These are phyloP conservation scores for Cyberlindnera mycetangii DNA, from an alignment of 805 yeast species.

Conservation along the genomic window DNA sequence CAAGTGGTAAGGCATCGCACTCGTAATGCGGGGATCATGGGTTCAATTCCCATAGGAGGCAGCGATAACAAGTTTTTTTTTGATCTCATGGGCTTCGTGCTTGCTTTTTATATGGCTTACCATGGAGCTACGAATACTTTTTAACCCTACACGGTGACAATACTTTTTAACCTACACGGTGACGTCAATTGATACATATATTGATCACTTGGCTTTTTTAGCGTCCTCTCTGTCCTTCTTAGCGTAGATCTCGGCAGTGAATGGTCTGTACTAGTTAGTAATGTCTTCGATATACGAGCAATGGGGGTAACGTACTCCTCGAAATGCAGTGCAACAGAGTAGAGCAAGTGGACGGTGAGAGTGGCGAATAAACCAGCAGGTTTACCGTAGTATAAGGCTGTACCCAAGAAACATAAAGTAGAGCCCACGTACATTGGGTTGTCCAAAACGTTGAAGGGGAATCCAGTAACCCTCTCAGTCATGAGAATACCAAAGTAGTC, in stretches of 20 bases:
- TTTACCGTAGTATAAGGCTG: slow-evolving; percentile 83
- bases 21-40: slow-evolving; percentile 58
- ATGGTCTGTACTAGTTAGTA: slow-evolving; percentile 49
- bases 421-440: slow-evolving; percentile 99
- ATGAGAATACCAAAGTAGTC: slow-evolving; percentile 96
- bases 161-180: too few relatives aligned
- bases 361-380: slow-evolving; percentile 84
- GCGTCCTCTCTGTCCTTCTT: slow-evolving; percentile 47
- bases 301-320: slow-evolving; percentile 54
- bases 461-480: slow-evolving; percentile 83
- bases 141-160: too few relatives aligned
- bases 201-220: slow-evolving; percentile 22
- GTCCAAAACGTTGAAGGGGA: slow-evolving; percentile 87
- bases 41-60: slow-evolving; percentile 56
- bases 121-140: too few relatives aligned
- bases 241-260: slow-evolving; percentile 90
- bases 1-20: slow-evolving; percentile 59
- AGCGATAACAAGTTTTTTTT: slow-evolving; percentile 21
- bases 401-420: slow-evolving; percentile 83
- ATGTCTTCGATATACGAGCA: background rate
- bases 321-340: slow-evolving; percentile 75
- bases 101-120: too few relatives aligned
- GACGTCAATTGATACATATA: too few relatives aligned
- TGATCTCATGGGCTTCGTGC: too few relatives aligned
- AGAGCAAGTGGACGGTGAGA: slow-evolving; percentile 74